phyloP scores from a whole-genome alignment of 2,329 filamentous ascomycete species.

The Xylaria sp. region DNA sequence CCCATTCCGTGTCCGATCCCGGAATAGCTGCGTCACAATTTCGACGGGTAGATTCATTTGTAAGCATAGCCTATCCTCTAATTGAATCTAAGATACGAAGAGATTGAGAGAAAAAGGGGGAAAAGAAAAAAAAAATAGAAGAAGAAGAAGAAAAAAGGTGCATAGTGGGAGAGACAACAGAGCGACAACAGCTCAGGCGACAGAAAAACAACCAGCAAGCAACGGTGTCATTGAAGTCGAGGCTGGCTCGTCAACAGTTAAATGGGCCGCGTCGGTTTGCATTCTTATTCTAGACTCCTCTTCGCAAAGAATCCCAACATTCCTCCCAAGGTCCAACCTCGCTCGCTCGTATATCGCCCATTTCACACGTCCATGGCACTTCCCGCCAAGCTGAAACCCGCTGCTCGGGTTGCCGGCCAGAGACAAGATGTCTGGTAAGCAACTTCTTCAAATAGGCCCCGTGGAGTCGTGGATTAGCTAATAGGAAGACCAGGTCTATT shows the following conservation, averaged over 20 bases:
- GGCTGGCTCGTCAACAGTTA: slow-evolving; percentile 2
- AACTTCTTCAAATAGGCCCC: neutral
- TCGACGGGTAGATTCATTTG: too few species aligned
- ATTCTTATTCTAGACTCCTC: slow-evolving; percentile 10
- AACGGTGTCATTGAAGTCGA: slow-evolving; percentile 3
- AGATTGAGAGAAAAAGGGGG: neutral
- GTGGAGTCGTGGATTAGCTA: slow-evolving; percentile 10
- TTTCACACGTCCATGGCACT: slow-evolving; percentile 49
- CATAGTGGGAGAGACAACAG: neutral
- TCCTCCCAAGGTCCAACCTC: neutral
- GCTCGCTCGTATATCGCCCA: slow-evolving; percentile 19
- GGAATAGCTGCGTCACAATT: slow-evolving; percentile 14
- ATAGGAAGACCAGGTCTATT: slow-evolving; percentile 57
- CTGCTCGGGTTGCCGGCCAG: slow-evolving; percentile 55
- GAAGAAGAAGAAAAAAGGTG: neutral
- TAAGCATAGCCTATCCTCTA: neutral
- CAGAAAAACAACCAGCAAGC: neutral
- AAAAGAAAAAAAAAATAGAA: neutral
- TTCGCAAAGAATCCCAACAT: slow-evolving; percentile 7
- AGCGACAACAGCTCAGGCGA: neutral
- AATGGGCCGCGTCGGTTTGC: slow-evolving; percentile 33
- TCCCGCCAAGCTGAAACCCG: slow-evolving; percentile 55
- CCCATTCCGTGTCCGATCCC: slow-evolving; percentile 18
- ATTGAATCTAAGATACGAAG: neutral
- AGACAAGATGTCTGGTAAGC: slow-evolving; percentile 58